Percentiles rank a stretch among this genome's conserved stretches.
Conservation (phyloP, 1,284 basidiomycete species). For the Tilletia setariae region DNA sequence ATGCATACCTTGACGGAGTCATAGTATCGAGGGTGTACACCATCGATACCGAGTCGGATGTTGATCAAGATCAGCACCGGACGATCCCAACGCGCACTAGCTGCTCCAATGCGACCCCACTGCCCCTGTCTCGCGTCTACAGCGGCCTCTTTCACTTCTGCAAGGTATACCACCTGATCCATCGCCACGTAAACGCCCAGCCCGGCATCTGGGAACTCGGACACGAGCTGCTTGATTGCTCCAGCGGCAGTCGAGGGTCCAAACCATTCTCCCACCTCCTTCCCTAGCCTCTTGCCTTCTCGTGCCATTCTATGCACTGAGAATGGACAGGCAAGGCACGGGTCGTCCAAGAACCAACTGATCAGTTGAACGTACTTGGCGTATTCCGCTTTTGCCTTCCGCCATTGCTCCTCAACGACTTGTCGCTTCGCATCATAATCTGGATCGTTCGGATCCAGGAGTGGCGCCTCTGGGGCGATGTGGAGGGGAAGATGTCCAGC, state of each 20-base stretch:
- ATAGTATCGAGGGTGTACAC: conserved; percentile 92
- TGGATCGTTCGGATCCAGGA: conserved; percentile 22
- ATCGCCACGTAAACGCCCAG: conserved; percentile 77
- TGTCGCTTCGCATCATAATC: conserved; percentile 29
- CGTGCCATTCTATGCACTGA: conserved; percentile 93
- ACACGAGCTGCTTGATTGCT: conserved; percentile 74
- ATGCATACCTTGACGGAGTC: conserved; percentile 77
- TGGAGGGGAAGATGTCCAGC: not conserved
- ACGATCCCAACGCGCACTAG: conserved; percentile 65
- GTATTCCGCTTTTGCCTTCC: conserved; percentile 20
- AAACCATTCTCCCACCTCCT: conserved; percentile 95
- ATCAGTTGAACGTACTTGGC: conserved; percentile 76
- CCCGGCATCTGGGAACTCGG: conserved; percentile 74
- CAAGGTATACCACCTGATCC: conserved; percentile 79
- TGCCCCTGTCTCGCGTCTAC: conserved; percentile 49
- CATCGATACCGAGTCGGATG: conserved; percentile 80
- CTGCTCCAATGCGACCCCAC: not conserved
- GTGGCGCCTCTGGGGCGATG: conserved; percentile 15
- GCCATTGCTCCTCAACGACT: conserved; percentile 21
- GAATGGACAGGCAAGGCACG: conserved; percentile 82
- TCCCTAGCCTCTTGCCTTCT: conserved; percentile 89
- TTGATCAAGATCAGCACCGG: conserved; percentile 85
- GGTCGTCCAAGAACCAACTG: conserved; percentile 92
- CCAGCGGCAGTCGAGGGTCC: conserved; percentile 94
- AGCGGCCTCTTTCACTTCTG: conserved; percentile 79